Base-by-base conservation (phyloP, 192 early-diverging fungal genomes). In the Fimicolochytrium jonesii region DNA sequence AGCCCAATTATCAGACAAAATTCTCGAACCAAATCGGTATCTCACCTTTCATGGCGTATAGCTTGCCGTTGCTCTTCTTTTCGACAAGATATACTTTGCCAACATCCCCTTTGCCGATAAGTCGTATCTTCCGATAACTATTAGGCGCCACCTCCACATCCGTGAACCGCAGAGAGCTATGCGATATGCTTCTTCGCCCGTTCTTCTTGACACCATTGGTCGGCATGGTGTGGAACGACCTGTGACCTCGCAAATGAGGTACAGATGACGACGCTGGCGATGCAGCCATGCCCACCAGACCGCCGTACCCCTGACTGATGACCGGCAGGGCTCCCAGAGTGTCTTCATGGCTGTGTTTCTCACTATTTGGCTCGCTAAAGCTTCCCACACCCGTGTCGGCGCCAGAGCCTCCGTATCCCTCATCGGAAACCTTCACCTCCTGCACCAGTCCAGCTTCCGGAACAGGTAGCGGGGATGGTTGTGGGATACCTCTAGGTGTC, bases 71-170 rank as follows among this genome's bases (percentile, higher is more conserved):
- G 36, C 85, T 82, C 67, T 94, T 94, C 66, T 78, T 75, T 46
- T 61, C 36, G 36, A 98, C 96, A 64, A 98, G 74, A 59, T 93
- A 98, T 3, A 98, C 96, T 65, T 90, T 93, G 17, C 94, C 96
- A 23, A 98, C 96, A 67, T 96, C 96, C 33, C 96, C 96, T 71
- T 95, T 95, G 47, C 96, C 96, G 31, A 98, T 81, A 59, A 98
- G 66, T 71, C 87, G 79, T 55, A 97, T 79, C 69, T 96, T 96
- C 25, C 71, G 74, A 76, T 96, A 98, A 67, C 88, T 87, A 49
- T 76, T 87, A 2, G 96, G 94, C 17, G 85, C 81, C 1, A 97
- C 94, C 65, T 94, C 80, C 22, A 87, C 81, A 30, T 88, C 80
- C 52, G 87, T 83, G 42, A 93, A 78, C 69, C 86, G 89, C 69